phyloP scores from a whole-genome alignment of 2,329 filamentous ascomycete genomes.

The Escovopsis weberi region DNA sequence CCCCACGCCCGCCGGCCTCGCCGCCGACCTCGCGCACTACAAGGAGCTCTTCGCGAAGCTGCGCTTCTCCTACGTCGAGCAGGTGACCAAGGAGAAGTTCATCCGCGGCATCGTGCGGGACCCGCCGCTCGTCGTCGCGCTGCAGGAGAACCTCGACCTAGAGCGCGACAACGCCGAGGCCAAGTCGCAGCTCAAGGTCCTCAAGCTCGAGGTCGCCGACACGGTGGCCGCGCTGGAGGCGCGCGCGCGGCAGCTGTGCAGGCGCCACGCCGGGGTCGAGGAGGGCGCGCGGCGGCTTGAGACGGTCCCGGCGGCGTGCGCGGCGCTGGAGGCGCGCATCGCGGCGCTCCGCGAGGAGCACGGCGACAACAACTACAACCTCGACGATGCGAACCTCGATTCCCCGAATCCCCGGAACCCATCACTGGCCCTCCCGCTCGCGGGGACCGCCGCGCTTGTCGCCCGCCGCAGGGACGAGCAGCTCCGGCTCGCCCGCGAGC shows the following conservation, averaged over 20 bases:
- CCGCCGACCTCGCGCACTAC: conserved; percentile 79
- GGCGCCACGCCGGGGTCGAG: conserved; percentile 35
- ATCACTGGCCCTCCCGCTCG: too few species aligned
- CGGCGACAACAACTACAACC: conserved; percentile 3
- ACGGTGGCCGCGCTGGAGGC: conserved; percentile 60
- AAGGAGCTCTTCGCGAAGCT: conserved; percentile 92
- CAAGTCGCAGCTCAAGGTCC: conserved; percentile 63
- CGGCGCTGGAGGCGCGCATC: conserved; percentile 33
- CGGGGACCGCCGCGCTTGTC: conserved; percentile 40
- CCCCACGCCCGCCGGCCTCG: conserved; percentile 60
- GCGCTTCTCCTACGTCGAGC: conserved; percentile 93
- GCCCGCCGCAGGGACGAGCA: conserved; percentile 35
- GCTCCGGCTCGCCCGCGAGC: conserved; percentile 44
- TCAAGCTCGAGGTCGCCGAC: conserved; percentile 64
- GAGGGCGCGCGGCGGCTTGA: conserved; percentile 33
- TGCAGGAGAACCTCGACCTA: conserved; percentile 66
- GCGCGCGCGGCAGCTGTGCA: conserved; percentile 43
- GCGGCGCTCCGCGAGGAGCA: conserved; percentile 28
- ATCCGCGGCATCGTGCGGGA: conserved; percentile 84
- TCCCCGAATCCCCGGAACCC: too few species aligned
- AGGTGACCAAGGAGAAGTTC: conserved; percentile 97
- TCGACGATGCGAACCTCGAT: too few species aligned
- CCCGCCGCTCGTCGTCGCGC: conserved; percentile 70
- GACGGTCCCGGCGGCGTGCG: conserved; percentile 36
- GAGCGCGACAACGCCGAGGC: conserved; percentile 52